Conservation (phyloP, 148 eudicot genomes). For the Spergularia bocconei region DNA sequence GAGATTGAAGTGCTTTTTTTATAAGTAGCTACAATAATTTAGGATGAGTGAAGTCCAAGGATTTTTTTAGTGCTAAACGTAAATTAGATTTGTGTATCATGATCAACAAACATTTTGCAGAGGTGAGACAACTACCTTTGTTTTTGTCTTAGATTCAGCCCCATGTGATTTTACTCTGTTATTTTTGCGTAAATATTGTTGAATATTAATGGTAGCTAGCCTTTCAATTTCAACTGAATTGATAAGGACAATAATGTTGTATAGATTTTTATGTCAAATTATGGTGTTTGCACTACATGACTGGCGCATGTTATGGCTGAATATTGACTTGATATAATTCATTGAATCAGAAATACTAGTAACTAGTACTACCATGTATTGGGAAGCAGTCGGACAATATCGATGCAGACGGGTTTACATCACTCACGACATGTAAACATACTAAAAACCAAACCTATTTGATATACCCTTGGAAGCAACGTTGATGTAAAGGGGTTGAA, state of each 20-base stretch:
- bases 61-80: neutral
- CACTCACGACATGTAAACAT: no score
- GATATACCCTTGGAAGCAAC: no score
- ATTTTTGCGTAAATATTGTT: slow-evolving; percentile 11
- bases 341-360: no score
- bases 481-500: no score
- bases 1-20: slow-evolving; percentile 10
- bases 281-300: slow-evolving; percentile 4
- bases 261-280: neutral
- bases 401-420: no score
- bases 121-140: slow-evolving; percentile 26
- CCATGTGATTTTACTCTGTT: slow-evolving; percentile 17
- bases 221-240: neutral
- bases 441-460: no score
- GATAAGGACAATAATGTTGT: slow-evolving; percentile 6
- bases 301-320: neutral
- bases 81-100: slow-evolving; percentile 26
- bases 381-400: no score
- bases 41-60: slow-evolving; percentile 21
- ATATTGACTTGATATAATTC: neutral
- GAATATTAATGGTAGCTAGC: neutral
- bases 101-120: slow-evolving; percentile 31
- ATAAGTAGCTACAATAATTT: neutral
- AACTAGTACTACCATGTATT: neutral
- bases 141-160: slow-evolving; percentile 6